These are phyloP conservation scores for Tulasnella sp. DNA, from an alignment of 768 basidiomycete species.

Conservation along the genomic window DNA sequence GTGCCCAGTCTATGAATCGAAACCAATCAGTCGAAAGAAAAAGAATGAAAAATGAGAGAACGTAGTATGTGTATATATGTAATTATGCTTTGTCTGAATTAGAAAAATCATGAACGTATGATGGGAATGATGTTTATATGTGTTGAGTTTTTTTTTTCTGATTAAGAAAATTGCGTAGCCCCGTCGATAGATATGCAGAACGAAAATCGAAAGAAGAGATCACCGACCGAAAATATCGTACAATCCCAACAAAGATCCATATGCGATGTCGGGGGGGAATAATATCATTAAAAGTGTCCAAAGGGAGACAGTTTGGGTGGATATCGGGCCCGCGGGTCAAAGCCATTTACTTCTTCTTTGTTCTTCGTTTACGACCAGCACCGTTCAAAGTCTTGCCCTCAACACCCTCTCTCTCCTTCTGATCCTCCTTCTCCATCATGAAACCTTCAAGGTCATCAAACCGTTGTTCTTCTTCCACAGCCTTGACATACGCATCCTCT, in stretches of 20 bases:
- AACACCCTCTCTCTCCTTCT: not conserved
- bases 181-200: too few relatives aligned
- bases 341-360: conserved; percentile 4
- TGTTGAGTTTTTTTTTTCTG: too few relatives aligned
- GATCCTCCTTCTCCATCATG: conserved; percentile 10
- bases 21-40: not conserved
- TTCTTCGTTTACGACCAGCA: not conserved
- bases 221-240: not conserved
- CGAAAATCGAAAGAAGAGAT: too few relatives aligned
- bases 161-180: too few relatives aligned
- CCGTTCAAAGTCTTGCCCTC: not conserved
- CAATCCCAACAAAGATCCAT: not conserved
- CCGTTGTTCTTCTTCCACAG: conserved; percentile 3
- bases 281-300: too few relatives aligned
- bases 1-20: too few relatives aligned
- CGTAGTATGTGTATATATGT: not conserved
- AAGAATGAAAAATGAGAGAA: not conserved
- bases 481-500: not conserved
- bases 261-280: not conserved
- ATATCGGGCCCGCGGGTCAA: too few relatives aligned
- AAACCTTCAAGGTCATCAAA: conserved; percentile 12
- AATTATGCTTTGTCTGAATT: not conserved
- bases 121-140: too few relatives aligned
- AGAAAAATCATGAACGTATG: not conserved
- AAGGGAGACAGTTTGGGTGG: too few relatives aligned